Evolutionary conservation across 1,139 yeast genomes (phyloP).

Genomic region (Suhomyces bokatorum): DNA sequence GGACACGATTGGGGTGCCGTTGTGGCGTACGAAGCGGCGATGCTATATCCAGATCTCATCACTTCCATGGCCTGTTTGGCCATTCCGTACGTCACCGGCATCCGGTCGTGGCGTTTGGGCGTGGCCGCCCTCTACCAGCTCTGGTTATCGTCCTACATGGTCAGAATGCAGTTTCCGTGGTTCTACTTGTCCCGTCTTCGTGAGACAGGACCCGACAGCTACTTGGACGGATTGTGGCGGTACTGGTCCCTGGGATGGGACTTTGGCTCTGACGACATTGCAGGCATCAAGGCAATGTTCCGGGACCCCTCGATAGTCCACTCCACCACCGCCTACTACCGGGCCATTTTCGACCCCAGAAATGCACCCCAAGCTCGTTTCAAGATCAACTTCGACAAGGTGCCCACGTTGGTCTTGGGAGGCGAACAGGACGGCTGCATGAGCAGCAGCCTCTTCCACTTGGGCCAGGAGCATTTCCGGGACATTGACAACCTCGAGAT

Average conservation of each 20-base stretch:
- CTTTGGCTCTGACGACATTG: conserved; percentile 29
- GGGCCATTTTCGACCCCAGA: conserved; percentile 31
- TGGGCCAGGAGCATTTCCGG: conserved; percentile 27
- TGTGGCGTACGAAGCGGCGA: conserved; percentile 37
- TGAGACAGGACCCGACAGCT: conserved; percentile 23
- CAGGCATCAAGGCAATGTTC: conserved; percentile 30
- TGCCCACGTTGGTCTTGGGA: conserved; percentile 42
- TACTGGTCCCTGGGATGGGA: conserved; percentile 48
- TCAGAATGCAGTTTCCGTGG: conserved; percentile 39
- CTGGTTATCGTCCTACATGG: conserved; percentile 39
- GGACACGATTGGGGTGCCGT: conserved; percentile 55
- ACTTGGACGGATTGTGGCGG: conserved; percentile 38
- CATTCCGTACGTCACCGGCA: conserved; percentile 38
- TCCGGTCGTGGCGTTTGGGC: conserved; percentile 29
- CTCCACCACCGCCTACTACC: conserved; percentile 44
- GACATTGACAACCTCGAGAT: conserved; percentile 27
- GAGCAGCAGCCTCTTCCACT: conserved; percentile 29
- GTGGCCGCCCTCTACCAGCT: conserved; percentile 38
- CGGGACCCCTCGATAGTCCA: conserved; percentile 32
- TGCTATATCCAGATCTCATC: conserved; percentile 37
- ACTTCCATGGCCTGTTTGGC: conserved; percentile 41
- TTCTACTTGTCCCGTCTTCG: conserved; percentile 27
- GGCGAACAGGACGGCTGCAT: conserved; percentile 46
- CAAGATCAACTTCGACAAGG: conserved; percentile 37
- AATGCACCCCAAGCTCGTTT: conserved; percentile 27